These are phyloP conservation scores for Backusella mclennaniae DNA, from an alignment of 192 early-diverging fungal species.

Conservation along the genomic window DNA sequence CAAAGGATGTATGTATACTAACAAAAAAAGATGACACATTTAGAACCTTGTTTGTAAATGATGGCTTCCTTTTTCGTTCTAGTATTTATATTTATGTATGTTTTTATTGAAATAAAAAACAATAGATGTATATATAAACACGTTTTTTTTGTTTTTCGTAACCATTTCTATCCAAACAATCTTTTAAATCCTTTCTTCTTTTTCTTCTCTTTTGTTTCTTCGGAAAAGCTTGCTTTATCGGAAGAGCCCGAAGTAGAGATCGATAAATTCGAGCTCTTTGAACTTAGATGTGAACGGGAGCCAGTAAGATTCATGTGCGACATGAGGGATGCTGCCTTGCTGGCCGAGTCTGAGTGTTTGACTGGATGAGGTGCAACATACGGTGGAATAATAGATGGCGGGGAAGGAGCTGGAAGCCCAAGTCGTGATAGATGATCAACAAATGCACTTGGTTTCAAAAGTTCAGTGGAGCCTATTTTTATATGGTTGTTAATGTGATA, in stretches of 20 bases:
- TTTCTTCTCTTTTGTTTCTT: conserved; percentile 26
- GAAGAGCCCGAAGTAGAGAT: not conserved
- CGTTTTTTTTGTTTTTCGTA: not conserved
- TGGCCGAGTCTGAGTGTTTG: not conserved
- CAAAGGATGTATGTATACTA: not conserved
- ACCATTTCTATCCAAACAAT: conserved; percentile 25
- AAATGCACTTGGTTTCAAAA: conserved; percentile 26
- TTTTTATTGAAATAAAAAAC: conserved; percentile 1
- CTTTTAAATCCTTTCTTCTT: conserved; percentile 33
- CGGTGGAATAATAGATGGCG: conserved; percentile 17
- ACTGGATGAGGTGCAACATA: conserved; percentile 22
- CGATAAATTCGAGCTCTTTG: not conserved
- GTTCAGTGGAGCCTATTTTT: conserved; percentile 22
- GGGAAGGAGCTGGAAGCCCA: conserved; percentile 7
- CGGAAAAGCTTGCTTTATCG: not conserved
- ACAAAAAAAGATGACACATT: not conserved
- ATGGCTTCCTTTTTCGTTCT: not conserved
- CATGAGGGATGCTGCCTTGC: conserved; percentile 11
- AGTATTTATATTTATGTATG: not conserved
- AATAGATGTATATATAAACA: not conserved
- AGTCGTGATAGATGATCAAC: conserved; percentile 26
- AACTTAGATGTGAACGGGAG: not conserved
- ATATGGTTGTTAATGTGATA: not conserved
- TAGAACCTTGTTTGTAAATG: not conserved
- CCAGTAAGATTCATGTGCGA: conserved; percentile 8